Evolutionary conservation across 2,329 filamentous ascomycete species (phyloP).

Genomic region (Stemphylium lycopersici): DNA sequence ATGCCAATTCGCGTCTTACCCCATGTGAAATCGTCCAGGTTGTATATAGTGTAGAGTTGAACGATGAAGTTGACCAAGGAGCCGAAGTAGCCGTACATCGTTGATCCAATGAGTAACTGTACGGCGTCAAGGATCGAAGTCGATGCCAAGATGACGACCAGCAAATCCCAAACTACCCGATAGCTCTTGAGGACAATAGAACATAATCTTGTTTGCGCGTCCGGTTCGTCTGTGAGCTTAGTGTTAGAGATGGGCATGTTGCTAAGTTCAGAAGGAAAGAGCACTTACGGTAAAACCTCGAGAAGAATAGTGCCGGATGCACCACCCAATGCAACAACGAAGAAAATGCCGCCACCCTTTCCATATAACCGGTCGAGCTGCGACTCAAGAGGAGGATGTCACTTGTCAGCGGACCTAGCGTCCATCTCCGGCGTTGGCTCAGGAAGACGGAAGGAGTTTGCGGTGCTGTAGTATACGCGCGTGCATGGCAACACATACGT

Average conservation of each 20-base stretch:
- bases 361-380: conserved; percentile 5
- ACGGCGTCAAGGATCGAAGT: not conserved
- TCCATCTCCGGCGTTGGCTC: conserved; percentile 11
- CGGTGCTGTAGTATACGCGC: conserved; percentile 5
- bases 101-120: not conserved
- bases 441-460: conserved; percentile 1
- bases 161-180: not conserved
- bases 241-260: not conserved
- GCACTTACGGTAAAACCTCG: conserved; percentile 4
- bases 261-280: not conserved
- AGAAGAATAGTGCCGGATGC: conserved; percentile 3
- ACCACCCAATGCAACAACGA: conserved; percentile 4
- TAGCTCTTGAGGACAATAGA: not conserved
- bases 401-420: conserved; percentile 9
- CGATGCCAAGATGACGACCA: not conserved
- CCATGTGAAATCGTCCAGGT: conserved; percentile 11
- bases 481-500: conserved; percentile 2
- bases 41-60: conserved; percentile 6
- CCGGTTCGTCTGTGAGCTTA: not conserved
- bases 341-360: conserved; percentile 4
- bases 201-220: not conserved
- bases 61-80: not conserved
- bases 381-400: conserved; percentile 3
- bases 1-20: conserved; percentile 8
- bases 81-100: not conserved